Conservation (phyloP, 148 eudicot species). For the Rhododendron ferrugineum region DNA sequence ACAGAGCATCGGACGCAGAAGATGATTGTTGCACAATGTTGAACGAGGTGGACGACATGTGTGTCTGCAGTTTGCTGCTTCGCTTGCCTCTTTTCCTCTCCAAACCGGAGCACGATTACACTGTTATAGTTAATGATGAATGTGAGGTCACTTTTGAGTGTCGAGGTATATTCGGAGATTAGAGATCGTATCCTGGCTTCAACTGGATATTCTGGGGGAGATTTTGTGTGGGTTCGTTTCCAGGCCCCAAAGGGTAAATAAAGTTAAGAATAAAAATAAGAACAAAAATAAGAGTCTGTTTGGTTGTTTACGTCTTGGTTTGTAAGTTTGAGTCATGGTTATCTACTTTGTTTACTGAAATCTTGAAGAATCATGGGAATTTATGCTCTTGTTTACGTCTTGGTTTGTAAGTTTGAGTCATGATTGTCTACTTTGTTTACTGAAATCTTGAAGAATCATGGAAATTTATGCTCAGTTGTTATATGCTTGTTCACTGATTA, state of each 20-base stretch:
- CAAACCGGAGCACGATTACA: conserved; percentile 49
- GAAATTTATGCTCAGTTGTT: neutral
- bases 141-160: conserved; percentile 55
- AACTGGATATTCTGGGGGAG: neutral
- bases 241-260: neutral
- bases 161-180: conserved; percentile 33
- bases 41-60: conserved; percentile 44
- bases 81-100: conserved; percentile 55
- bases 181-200: neutral
- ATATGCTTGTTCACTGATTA: neutral
- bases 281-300: neutral
- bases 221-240: neutral
- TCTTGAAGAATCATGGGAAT: neutral
- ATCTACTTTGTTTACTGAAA: neutral
- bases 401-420: neutral
- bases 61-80: conserved; percentile 63
- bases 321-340: neutral
- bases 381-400: neutral
- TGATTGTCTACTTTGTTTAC: neutral
- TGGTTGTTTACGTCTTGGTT: neutral
- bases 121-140: conserved; percentile 33
- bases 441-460: neutral
- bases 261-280: neutral
- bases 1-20: conserved; percentile 24
- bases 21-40: conserved; percentile 71